phyloP scores from a whole-genome alignment of 208 protist genomes.

The Leishmania turanica region DNA sequence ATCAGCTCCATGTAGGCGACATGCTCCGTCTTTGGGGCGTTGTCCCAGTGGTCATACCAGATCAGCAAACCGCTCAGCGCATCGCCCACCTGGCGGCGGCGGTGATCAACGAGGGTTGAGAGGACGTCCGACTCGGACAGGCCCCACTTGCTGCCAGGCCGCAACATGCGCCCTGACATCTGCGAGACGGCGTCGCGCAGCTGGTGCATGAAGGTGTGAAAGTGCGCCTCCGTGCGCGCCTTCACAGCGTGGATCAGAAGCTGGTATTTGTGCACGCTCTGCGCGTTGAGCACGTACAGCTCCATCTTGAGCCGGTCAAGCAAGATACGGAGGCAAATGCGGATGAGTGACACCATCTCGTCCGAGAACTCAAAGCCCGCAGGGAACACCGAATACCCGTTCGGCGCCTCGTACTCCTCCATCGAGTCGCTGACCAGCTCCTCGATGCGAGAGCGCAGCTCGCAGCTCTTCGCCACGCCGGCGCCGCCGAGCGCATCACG shows the following conservation, averaged over 20 bases:
- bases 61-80: constrained; percentile 72
- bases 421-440: constrained; percentile 50
- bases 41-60: constrained; percentile 87
- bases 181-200: constrained; percentile 67
- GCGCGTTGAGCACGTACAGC: constrained; percentile 75
- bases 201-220: constrained; percentile 72
- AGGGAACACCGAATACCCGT: constrained; percentile 57
- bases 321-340: constrained; percentile 64
- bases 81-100: constrained; percentile 57
- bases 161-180: constrained; percentile 53
- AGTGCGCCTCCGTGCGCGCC: constrained; percentile 63
- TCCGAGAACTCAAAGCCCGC: constrained; percentile 66
- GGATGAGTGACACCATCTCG: constrained; percentile 67
- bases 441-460: constrained; percentile 64
- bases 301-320: constrained; percentile 78
- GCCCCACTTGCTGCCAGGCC: constrained; percentile 64
- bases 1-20: constrained; percentile 84
- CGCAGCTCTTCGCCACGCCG: constrained; percentile 28
- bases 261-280: constrained; percentile 61
- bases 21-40: constrained; percentile 71
- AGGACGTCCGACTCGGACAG: constrained; percentile 63
- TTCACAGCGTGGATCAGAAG: constrained; percentile 66
- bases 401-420: constrained; percentile 34
- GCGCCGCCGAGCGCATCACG: constrained; percentile 32
- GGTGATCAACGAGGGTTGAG: constrained; percentile 60